Conservation (phyloP, 371 early-diverging fungal species). For the Mucor lusitanicus region DNA sequence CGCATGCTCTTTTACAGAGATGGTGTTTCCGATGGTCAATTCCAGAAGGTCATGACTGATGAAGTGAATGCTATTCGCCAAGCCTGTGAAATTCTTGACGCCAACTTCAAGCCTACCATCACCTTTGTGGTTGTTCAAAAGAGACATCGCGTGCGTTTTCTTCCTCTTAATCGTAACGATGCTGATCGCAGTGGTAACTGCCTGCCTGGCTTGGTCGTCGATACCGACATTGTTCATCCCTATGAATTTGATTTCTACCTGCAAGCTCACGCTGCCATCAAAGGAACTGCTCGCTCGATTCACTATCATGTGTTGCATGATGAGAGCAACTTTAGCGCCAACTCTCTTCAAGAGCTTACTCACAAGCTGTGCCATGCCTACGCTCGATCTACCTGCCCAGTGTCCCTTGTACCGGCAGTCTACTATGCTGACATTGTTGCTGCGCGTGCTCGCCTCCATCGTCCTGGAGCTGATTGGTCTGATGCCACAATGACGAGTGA, state of each 20-base stretch:
- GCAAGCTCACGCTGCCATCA: constrained; percentile 85
- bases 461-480: constrained; percentile 50
- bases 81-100: constrained; percentile 77
- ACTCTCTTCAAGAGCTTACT: constrained; percentile 79
- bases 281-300: constrained; percentile 92
- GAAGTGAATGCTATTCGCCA: constrained; percentile 81
- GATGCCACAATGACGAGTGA: constrained; percentile 45
- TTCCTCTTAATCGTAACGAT: constrained; percentile 60
- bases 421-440: constrained; percentile 94
- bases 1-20: constrained; percentile 94
- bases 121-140: constrained; percentile 96
- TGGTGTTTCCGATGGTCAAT: constrained; percentile 92
- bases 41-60: constrained; percentile 73
- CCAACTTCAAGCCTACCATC: constrained; percentile 78
- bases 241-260: constrained; percentile 89
- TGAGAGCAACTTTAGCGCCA: constrained; percentile 80
- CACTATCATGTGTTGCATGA: constrained; percentile 88
- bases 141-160: constrained; percentile 94
- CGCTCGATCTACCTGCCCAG: constrained; percentile 80
- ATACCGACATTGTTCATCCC: constrained; percentile 83
- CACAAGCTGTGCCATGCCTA: constrained; percentile 89
- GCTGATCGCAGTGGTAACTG: constrained; percentile 45
- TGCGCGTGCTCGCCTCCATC: constrained; percentile 82
- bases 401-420: constrained; percentile 84
- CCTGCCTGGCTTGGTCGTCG: constrained; percentile 91